Percentiles rank a stretch among this genome's conserved stretches.
Conservation (phyloP, 2,329 filamentous ascomycete genomes). For the Pestalotiopsis sp. region DNA sequence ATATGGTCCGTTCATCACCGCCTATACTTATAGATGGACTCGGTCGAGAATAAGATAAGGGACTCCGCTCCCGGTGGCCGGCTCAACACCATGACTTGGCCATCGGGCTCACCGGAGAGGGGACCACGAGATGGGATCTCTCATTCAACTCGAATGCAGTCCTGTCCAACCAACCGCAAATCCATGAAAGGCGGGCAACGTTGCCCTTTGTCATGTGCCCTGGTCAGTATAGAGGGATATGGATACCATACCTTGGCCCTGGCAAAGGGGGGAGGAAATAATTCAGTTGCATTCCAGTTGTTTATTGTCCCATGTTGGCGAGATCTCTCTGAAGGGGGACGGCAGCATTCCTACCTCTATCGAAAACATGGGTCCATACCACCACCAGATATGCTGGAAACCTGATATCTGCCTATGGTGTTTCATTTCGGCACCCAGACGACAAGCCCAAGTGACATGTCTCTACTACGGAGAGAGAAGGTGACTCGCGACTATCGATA, state of each 20-base stretch:
- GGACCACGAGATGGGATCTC: neutral
- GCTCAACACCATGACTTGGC: neutral
- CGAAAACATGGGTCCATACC: slow-evolving; percentile 4
- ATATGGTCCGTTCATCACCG: neutral
- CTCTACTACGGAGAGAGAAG: slow-evolving; percentile 7
- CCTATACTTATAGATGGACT: slow-evolving; percentile 3
- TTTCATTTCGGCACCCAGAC: neutral
- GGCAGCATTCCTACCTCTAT: neutral
- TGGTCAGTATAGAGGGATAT: neutral
- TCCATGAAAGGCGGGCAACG: slow-evolving; percentile 1
- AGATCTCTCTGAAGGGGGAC: neutral
- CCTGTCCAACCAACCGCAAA: neutral
- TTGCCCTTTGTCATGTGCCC: slow-evolving; percentile 2
- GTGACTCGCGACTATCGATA: neutral
- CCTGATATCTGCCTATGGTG: neutral
- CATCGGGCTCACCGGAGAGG: neutral
- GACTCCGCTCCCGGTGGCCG: neutral
- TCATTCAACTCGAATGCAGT: neutral
- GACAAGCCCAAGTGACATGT: neutral
- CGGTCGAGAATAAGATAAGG: neutral
- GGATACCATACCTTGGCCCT: neutral
- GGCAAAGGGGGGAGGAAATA: neutral
- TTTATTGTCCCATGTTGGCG: neutral
- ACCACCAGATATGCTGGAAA: neutral
- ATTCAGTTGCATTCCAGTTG: neutral